Base-by-base conservation (phyloP, 805 yeast species). In the Saccharomycopsis fodiens region DNA sequence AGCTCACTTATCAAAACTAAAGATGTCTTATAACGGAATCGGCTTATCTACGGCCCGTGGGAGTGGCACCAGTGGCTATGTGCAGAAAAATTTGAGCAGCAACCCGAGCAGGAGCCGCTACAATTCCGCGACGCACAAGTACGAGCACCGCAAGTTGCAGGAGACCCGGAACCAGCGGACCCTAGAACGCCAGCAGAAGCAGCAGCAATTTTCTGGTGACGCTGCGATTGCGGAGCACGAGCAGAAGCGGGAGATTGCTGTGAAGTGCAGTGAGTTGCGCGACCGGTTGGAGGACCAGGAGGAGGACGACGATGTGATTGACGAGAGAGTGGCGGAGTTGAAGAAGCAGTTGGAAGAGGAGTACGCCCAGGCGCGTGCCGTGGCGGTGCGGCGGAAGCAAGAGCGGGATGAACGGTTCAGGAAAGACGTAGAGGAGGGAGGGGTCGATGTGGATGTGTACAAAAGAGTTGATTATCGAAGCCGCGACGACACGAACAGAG, bases 11-110 rank as follows among this genome's bases (percentile, higher is more conserved):
- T n/a, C n/a, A n/a, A n/a, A n/a, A n/a, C n/a, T n/a, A n/a, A n/a
- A n/a, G n/a, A 50, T 50, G 53, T 50, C 53, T 27, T 62, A 62
- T 47, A 62, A 62, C 52, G 64, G 65, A 13, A 59, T 62, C n/a
- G 67, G 67, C 2, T 55, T 62, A 6, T 31, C 54, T 27, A 58
- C 64, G 4, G 57, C 60, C 2, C 44, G 62, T 8, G 67, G 67
- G 3, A 52, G 59, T 7, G 64, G 61, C 6, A 62, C 67, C 13
- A 62, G 57, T 34, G 67, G 67, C 5, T 56, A 54, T 44, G 49
- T 63, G 13, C 64, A 63, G 51, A 50, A 51, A 40, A 63, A 58
- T 37, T 39, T 43, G 12, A 31, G 19, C 22, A 15, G 29, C 13
- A 41, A 21, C 34, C 35, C 30, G 6, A 7, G 22, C 40, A 36